Percentiles rank a stretch among this genome's conserved stretches.
Conservation (phyloP, 306 rosid species). For the Malus sylvestris region DNA sequence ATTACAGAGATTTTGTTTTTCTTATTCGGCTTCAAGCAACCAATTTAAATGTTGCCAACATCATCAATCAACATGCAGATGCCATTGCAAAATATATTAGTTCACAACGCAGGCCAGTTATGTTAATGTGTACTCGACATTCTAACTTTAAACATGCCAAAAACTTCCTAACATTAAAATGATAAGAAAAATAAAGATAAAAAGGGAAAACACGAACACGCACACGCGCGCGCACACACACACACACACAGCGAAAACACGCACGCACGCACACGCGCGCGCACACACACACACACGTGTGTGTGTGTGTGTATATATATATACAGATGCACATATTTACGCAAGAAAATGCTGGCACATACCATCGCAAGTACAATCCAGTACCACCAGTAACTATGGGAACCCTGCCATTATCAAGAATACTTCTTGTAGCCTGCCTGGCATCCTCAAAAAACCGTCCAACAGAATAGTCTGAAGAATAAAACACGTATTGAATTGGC, state of each 20-base stretch:
- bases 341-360: slow-evolving; percentile 13
- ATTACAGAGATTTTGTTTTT: not conserved
- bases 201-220: not conserved
- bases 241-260: too few relatives aligned
- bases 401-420: slow-evolving; percentile 70
- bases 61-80: not conserved
- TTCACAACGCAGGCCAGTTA: not conserved
- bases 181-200: not conserved
- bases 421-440: slow-evolving; percentile 61
- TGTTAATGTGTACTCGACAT: not conserved
- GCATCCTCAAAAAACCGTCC: slow-evolving; percentile 94
- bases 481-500: slow-evolving; percentile 18
- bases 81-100: not conserved
- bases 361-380: slow-evolving; percentile 94
- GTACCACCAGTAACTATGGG: slow-evolving; percentile 95
- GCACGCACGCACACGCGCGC: too few relatives aligned
- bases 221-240: too few relatives aligned
- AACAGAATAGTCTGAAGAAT: slow-evolving; percentile 82
- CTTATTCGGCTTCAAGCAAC: not conserved
- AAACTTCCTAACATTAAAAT: not conserved
- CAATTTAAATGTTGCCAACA: not conserved
- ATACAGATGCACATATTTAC: not conserved
- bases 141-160: not conserved
- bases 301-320: too few relatives aligned
- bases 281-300: too few relatives aligned